phyloP scores from a whole-genome alignment of 768 basidiomycete genomes.

The Astraeus odoratus region DNA sequence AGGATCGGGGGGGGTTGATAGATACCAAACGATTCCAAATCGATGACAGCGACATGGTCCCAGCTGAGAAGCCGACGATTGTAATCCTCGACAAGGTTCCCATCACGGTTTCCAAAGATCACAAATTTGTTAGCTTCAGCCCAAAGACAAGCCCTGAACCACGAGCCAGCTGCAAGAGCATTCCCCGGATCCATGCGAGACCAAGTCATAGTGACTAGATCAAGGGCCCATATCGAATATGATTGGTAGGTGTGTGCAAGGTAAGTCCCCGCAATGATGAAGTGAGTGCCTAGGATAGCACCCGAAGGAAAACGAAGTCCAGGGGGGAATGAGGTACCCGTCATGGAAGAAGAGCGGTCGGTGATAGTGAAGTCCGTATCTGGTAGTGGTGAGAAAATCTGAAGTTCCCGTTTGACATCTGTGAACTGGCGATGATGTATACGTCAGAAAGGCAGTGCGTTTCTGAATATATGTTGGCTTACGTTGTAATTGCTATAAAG shows the following conservation, averaged over 20 bases:
- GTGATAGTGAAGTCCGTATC: conserved; percentile 70
- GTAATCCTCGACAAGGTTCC: conserved; percentile 88
- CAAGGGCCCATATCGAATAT: conserved; percentile 94
- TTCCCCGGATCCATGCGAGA: conserved; percentile 84
- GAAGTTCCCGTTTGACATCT: conserved; percentile 92
- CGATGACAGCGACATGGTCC: conserved; percentile 88
- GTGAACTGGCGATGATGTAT: conserved; percentile 55
- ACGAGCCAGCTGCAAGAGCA: conserved; percentile 80
- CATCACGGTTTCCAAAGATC: conserved; percentile 84
- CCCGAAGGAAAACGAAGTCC: conserved; percentile 96
- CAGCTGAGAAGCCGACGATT: conserved; percentile 85
- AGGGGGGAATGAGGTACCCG: conserved; percentile 77
- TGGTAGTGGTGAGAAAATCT: conserved; percentile 80
- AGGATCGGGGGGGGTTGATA: conserved; percentile 76
- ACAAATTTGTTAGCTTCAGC: conserved; percentile 77
- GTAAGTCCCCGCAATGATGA: conserved; percentile 94
- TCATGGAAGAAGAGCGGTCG: conserved; percentile 78
- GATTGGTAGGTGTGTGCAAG: conserved; percentile 91
- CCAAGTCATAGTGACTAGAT: conserved; percentile 79
- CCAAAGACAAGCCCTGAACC: conserved; percentile 93
- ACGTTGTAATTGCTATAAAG: conserved; percentile 97
- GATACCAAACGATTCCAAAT: conserved; percentile 92
- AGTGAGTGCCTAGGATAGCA: conserved; percentile 81
- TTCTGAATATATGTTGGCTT: conserved; percentile 21
- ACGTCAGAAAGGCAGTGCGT: conserved; percentile 7